These are phyloP conservation scores for Stephania cephalantha DNA, from an alignment of 164 flowering plant genomes.

Conservation along the genomic window DNA sequence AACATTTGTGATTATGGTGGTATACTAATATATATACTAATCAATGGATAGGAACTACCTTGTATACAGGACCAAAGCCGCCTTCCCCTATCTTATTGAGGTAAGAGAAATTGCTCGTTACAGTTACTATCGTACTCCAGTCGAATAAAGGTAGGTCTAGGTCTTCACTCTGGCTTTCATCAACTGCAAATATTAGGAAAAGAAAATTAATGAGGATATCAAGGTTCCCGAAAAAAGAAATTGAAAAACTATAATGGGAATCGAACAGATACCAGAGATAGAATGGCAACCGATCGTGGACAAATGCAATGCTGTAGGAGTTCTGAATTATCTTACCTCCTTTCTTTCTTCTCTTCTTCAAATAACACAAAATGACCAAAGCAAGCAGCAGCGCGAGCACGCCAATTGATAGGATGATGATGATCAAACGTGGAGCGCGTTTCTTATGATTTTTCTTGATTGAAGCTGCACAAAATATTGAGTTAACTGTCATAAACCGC, in stretches of 20 bases:
- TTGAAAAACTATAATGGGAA: too few species aligned
- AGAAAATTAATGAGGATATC: neutral
- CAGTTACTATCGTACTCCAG: slow-evolving; percentile 10
- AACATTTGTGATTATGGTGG: too few species aligned
- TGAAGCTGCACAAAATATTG: neutral
- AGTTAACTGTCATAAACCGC: neutral
- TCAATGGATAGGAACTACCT: neutral
- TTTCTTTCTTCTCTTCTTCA: neutral
- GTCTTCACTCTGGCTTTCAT: slow-evolving; percentile 3
- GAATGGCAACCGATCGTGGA: too few species aligned
- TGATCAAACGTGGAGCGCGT: neutral
- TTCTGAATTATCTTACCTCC: neutral
- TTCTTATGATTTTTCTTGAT: neutral
- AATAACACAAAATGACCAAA: neutral
- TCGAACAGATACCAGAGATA: too few species aligned
- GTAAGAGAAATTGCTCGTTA: slow-evolving; percentile 16
- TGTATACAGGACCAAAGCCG: slow-evolving; percentile 26
- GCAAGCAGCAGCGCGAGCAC: neutral
- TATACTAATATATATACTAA: too few species aligned
- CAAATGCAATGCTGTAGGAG: neutral
- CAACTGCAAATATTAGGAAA: neutral
- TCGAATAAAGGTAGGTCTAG: slow-evolving; percentile 20
- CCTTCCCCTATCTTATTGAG: slow-evolving; percentile 15
- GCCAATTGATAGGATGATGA: neutral
- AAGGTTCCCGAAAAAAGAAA: neutral